Evolutionary conservation across 139 green algal genomes (phyloP), one percentile per base, ranked within the genome.

Genomic region (Astrephomene gubernaculifera): DNA sequence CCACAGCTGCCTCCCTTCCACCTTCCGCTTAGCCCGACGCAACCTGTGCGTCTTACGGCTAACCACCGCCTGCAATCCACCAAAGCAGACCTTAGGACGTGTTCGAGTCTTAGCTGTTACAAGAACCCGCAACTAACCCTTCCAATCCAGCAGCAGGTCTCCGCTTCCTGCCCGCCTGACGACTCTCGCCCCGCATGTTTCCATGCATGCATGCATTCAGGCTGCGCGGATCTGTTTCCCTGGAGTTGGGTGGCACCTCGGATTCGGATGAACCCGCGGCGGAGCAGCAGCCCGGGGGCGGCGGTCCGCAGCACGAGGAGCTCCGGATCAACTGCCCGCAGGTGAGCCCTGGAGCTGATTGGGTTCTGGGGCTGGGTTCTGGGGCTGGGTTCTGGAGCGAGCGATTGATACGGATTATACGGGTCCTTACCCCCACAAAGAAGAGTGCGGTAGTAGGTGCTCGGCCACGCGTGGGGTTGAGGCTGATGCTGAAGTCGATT

Each of bases 251-350:
- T 2, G 6, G 25, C 63, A 19, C 31, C 63, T 4, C 36, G 0
- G 12, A 38, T 12, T 10, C 73, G 35, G 33, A 41, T 24, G 25
- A 53, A 25, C 1, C 72, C 49, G 12, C 49, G 4, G 33, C n/a
- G n/a, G n/a, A n/a, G n/a, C n/a, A n/a, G n/a, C n/a, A n/a, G n/a
- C n/a, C n/a, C n/a, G n/a, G n/a, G n/a, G n/a, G 31, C 63, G 7
- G 8, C 21, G 21, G 17, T 53, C 21, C 53, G 0, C 35, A 53
- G 4, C 24, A 39, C 1, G 75, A 82, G 31, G 75, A 82, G 75
- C 39, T 82, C 0, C 75, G 75, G 36, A 82, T 82, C 35, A 82
- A 71, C 27, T 82, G 75, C 60, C 57, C 75, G 12, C 63, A 71
- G 75, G 75, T 82, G 22, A 7, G n/a, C n/a, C 22, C 19, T 24